Evolutionary conservation across 345 rosid species (phyloP).

Genomic region (Euphorbia tirucalli): DNA sequence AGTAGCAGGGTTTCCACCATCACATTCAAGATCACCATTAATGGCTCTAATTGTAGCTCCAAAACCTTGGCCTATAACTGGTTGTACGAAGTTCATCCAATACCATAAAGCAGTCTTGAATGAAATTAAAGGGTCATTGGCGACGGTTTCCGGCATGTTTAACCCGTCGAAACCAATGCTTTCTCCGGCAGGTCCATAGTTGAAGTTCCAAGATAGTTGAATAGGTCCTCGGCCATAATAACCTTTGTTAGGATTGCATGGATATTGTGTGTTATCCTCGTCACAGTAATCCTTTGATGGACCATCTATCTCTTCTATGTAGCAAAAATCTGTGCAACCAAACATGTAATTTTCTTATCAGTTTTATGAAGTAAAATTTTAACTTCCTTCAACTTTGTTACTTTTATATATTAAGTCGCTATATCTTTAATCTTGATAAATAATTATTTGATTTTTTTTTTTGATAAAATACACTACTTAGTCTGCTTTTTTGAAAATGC

Average conservation of each 20-base stretch:
- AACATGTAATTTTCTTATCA: not conserved
- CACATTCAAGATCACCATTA: slow-evolving; percentile 42
- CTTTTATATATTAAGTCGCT: too few species aligned
- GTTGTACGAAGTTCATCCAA: slow-evolving; percentile 43
- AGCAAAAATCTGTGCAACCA: slow-evolving; percentile 53
- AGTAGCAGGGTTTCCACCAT: slow-evolving; percentile 23
- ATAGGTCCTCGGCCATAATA: slow-evolving; percentile 51
- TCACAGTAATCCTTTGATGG: slow-evolving; percentile 51
- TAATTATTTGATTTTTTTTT: too few species aligned
- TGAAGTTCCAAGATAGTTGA: slow-evolving; percentile 53
- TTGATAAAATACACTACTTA: too few species aligned
- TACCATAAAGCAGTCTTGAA: slow-evolving; percentile 49
- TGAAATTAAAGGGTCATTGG: slow-evolving; percentile 35
- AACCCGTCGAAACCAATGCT: slow-evolving; percentile 39
- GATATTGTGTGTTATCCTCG: slow-evolving; percentile 37
- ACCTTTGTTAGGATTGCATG: slow-evolving; percentile 47
- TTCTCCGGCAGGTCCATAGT: slow-evolving; percentile 46
- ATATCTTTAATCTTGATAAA: too few species aligned
- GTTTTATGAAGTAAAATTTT: too few species aligned
- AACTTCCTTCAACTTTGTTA: too few species aligned
- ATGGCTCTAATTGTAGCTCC: slow-evolving; percentile 53
- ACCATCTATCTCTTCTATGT: slow-evolving; percentile 55
- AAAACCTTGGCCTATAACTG: slow-evolving; percentile 40
- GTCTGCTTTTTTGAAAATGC: too few species aligned
- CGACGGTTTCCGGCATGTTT: slow-evolving; percentile 41